These are phyloP conservation scores for Linderniella brevidens DNA, from an alignment of 257 asterid genomes.

Conservation along the genomic window DNA sequence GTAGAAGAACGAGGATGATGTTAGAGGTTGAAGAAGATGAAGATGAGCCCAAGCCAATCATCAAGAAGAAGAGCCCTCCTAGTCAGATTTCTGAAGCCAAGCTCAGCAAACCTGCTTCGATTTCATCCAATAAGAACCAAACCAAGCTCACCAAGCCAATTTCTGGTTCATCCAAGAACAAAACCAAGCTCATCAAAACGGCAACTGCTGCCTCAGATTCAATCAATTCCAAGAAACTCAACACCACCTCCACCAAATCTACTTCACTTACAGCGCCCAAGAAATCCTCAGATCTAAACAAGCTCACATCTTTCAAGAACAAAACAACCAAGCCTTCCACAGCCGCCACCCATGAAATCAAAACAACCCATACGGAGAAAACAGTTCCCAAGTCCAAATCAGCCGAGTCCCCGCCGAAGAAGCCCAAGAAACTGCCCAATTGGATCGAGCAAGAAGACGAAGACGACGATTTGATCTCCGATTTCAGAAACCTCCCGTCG, in stretches of 20 bases:
- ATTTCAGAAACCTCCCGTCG: slow-evolving; percentile 13
- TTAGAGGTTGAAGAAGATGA: slow-evolving; percentile 23
- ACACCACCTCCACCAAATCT: slow-evolving; percentile 37
- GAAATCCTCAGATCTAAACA: slow-evolving; percentile 44
- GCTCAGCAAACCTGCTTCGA: slow-evolving; percentile 10
- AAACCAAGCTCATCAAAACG: slow-evolving; percentile 25
- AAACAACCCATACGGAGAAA: slow-evolving; percentile 17
- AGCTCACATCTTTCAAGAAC: slow-evolving; percentile 23
- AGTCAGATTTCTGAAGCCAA: slow-evolving; percentile 7
- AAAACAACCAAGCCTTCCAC: slow-evolving; percentile 32
- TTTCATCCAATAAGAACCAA: slow-evolving; percentile 3
- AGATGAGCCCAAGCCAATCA: slow-evolving; percentile 11
- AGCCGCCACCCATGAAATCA: slow-evolving; percentile 14
- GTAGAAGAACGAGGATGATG: slow-evolving; percentile 15
- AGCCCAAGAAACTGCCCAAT: slow-evolving; percentile 16
- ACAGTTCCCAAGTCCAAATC: slow-evolving; percentile 11
- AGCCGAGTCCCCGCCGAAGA: slow-evolving; percentile 11
- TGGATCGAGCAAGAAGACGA: slow-evolving; percentile 29
- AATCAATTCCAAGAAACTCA: slow-evolving; percentile 40
- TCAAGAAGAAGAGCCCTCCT: not conserved
- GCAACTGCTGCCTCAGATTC: not conserved
- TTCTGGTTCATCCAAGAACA: slow-evolving; percentile 14
- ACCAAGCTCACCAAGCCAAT: slow-evolving; percentile 1
- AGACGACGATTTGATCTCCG: slow-evolving; percentile 45
- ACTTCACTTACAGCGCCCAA: slow-evolving; percentile 15